A percentile compares a stretch with the other conserved stretches of the same genome.
Conservation (phyloP, 148 eudicot species). For the Simmondsia chinensis region DNA sequence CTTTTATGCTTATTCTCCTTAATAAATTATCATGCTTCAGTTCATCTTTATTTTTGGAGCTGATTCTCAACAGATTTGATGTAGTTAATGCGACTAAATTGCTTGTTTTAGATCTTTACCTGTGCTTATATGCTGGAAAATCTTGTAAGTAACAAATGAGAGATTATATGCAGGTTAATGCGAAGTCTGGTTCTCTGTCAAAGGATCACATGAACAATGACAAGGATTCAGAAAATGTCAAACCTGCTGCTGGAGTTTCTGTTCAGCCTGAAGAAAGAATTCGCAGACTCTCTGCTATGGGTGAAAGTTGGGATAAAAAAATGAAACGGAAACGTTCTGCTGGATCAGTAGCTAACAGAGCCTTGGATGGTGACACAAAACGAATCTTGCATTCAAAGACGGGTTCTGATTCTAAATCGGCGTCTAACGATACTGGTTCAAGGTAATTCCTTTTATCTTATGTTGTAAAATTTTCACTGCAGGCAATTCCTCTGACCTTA, state of each 20-base stretch:
- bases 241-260: constrained; percentile 12
- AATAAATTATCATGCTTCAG: no score
- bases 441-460: constrained; percentile 17
- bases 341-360: constrained; percentile 25
- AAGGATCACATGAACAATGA: constrained; percentile 23
- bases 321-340: constrained; percentile 43
- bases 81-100: not conserved
- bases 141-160: not conserved
- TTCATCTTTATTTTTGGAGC: not conserved
- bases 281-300: constrained; percentile 33
- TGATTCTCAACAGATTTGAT: no score
- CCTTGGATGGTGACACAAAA: constrained; percentile 23
- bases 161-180: constrained; percentile 22
- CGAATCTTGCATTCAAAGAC: constrained; percentile 19
- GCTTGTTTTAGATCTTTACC: not conserved
- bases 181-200: constrained; percentile 17
- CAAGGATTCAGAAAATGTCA: constrained; percentile 20
- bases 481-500: no score
- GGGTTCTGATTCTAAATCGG: constrained; percentile 24
- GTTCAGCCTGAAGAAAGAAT: constrained; percentile 38
- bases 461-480: not conserved
- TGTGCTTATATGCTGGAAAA: not conserved
- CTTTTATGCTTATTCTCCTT: no score
- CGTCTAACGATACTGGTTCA: constrained; percentile 21
- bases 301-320: constrained; percentile 47